Percentiles rank a stretch among this genome's conserved stretches.
Conservation (phyloP, 352 stramenopile genomes). For the Phytophthora sp. region DNA sequence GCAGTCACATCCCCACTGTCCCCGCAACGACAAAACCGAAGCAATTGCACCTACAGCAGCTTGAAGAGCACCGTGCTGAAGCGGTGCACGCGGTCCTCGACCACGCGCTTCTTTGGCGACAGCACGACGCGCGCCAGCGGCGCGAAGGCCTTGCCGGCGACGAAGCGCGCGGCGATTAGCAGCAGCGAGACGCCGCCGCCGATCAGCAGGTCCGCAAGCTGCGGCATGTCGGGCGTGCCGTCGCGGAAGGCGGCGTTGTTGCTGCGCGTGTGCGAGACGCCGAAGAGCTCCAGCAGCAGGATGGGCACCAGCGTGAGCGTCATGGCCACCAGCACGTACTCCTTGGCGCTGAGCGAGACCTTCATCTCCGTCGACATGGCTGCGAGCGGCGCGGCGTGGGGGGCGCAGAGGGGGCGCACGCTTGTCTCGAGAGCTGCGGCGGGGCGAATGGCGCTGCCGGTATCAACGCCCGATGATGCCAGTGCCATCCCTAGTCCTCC, state of each 20-base stretch:
- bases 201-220: constrained; percentile 48
- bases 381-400: background rate
- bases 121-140: constrained; percentile 55
- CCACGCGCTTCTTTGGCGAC: constrained; percentile 54
- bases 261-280: constrained; percentile 51
- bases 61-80: constrained; percentile 81
- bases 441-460: constrained; percentile 6
- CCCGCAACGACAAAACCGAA: too few species aligned
- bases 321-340: constrained; percentile 61
- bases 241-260: constrained; percentile 32
- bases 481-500: background rate
- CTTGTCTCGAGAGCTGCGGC: constrained; percentile 3
- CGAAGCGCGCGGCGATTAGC: constrained; percentile 51
- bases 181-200: constrained; percentile 34
- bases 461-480: constrained; percentile 15
- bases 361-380: constrained; percentile 68
- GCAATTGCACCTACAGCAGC: constrained; percentile 46
- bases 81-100: constrained; percentile 62
- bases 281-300: constrained; percentile 55
- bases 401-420: background rate
- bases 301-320: constrained; percentile 70
- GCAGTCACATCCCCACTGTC: too few species aligned
- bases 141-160: constrained; percentile 40
- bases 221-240: constrained; percentile 48
- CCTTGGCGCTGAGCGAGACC: constrained; percentile 58